Conservation (phyloP, 768 basidiomycete genomes). For the Artomyces pyxidatus region DNA sequence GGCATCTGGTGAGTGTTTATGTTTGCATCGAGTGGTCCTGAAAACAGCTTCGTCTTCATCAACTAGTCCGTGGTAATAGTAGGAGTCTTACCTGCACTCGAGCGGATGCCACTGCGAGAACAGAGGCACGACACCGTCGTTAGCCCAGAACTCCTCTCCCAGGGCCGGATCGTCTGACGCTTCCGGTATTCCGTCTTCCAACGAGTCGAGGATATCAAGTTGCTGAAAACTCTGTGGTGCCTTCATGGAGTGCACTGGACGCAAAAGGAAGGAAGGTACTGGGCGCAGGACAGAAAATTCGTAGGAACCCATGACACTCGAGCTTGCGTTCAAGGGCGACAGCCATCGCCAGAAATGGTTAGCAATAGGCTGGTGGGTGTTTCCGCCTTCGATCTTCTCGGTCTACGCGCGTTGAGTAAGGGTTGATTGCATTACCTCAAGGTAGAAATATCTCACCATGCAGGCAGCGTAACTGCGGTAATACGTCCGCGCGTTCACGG, state of each 20-base stretch:
- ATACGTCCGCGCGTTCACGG: constrained; percentile 28
- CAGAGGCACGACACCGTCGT: constrained; percentile 42
- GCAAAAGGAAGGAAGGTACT: constrained; percentile 24
- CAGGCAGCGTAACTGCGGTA: constrained; percentile 35
- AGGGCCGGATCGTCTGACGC: constrained; percentile 7
- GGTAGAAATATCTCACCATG: constrained; percentile 24
- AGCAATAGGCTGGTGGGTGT: neutral
- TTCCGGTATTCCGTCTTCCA: constrained; percentile 4
- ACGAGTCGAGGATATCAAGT: no score
- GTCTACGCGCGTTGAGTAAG: neutral
- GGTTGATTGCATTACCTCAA: no score
- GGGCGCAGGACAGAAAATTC: constrained; percentile 31
- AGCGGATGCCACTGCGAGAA: constrained; percentile 46
- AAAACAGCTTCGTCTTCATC: no score
- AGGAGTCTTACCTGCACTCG: constrained; percentile 30
- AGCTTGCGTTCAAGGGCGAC: constrained; percentile 21
- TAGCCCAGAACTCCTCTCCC: constrained; percentile 30
- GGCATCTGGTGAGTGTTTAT: no score
- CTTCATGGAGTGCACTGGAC: neutral
- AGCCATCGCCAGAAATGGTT: neutral
- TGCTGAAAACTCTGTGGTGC: no score
- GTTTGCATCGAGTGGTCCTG: no score
- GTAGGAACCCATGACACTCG: constrained; percentile 29
- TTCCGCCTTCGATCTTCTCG: neutral
- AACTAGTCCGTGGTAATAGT: no score